These are phyloP conservation scores for Paracamarosporium sp. DNA, from an alignment of 2,329 filamentous ascomycete genomes.

Conservation along the genomic window DNA sequence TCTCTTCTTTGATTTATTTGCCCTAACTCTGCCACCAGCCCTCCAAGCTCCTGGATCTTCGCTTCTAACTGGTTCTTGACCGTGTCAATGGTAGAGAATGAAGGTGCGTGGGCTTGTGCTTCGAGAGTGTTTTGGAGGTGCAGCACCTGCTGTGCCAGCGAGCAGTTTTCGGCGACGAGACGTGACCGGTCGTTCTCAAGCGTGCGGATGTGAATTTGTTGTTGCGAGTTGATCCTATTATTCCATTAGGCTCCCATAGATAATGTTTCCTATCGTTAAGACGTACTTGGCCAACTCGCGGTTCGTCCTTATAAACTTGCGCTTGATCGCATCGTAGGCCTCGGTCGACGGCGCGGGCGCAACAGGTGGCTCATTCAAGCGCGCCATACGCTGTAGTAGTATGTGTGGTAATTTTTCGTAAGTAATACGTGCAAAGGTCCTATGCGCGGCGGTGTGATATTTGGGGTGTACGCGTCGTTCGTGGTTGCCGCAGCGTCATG, in stretches of 20 bases:
- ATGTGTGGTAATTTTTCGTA: constrained; percentile 18
- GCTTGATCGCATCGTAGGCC: constrained; percentile 76
- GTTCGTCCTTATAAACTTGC: constrained; percentile 82
- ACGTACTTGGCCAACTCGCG: constrained; percentile 73
- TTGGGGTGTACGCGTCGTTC: constrained; percentile 25
- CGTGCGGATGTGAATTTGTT: constrained; percentile 77
- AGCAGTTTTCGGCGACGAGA: constrained; percentile 79
- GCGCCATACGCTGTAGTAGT: constrained; percentile 69
- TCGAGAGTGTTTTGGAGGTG: constrained; percentile 72
- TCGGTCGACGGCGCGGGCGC: constrained; percentile 61
- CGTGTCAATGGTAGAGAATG: constrained; percentile 70
- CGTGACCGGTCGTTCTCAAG: constrained; percentile 78
- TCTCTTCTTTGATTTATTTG: constrained; percentile 35
- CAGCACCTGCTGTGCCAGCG: constrained; percentile 73
- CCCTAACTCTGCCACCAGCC: constrained; percentile 71
- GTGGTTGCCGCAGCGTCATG: constrained; percentile 37
- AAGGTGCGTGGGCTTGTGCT: constrained; percentile 64
- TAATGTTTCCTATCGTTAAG: not conserved
- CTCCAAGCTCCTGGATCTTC: constrained; percentile 74
- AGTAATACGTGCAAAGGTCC: constrained; percentile 29
- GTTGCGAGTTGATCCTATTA: constrained; percentile 78
- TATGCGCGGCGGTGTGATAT: constrained; percentile 13
- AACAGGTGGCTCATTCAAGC: constrained; percentile 75
- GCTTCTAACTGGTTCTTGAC: constrained; percentile 74
- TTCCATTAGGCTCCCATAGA: too few relatives aligned